Evolutionary conservation across 306 rosid species (phyloP).

Genomic region (Neltuma alba): DNA sequence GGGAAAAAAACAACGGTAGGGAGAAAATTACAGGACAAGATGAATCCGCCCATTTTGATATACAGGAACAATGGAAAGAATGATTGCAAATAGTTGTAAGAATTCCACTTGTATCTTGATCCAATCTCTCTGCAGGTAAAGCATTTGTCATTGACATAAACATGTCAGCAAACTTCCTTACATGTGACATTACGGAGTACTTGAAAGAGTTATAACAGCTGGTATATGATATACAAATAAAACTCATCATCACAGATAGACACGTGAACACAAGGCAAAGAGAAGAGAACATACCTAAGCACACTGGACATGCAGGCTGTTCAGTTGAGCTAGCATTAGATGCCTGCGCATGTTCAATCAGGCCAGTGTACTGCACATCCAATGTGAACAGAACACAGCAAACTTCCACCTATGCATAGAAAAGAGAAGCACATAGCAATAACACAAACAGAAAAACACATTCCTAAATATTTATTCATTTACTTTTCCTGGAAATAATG

Average conservation of each 20-base stretch:
- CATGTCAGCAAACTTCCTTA: not conserved
- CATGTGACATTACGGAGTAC: not conserved
- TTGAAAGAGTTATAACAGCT: not conserved
- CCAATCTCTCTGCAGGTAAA: conserved; percentile 73
- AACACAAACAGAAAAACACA: not conserved
- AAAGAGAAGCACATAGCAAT: conserved; percentile 9
- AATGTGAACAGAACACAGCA: conserved; percentile 77
- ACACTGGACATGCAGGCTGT: conserved; percentile 91
- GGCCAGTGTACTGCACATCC: conserved; percentile 90
- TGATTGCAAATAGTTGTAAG: conserved; percentile 98
- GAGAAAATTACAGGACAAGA: conserved; percentile 91
- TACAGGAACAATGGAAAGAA: conserved; percentile 94
- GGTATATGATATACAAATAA: conserved; percentile 1
- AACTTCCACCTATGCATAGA: conserved; percentile 60
- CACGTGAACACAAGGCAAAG: not conserved
- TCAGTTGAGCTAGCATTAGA: conserved; percentile 73
- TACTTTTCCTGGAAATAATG: not conserved
- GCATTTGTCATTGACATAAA: not conserved
- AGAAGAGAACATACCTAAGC: conserved; percentile 66
- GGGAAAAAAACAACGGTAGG: not conserved
- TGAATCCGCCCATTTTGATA: conserved; percentile 94
- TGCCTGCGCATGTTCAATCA: conserved; percentile 81
- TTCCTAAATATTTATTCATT: not conserved
- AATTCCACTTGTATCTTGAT: conserved; percentile 85
- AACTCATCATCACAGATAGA: not conserved